A percentile compares a stretch with the other conserved stretches of the same genome.
Evolutionary conservation across 148 eudicot genomes (phyloP).

Genomic region (Rhododendron molle): DNA sequence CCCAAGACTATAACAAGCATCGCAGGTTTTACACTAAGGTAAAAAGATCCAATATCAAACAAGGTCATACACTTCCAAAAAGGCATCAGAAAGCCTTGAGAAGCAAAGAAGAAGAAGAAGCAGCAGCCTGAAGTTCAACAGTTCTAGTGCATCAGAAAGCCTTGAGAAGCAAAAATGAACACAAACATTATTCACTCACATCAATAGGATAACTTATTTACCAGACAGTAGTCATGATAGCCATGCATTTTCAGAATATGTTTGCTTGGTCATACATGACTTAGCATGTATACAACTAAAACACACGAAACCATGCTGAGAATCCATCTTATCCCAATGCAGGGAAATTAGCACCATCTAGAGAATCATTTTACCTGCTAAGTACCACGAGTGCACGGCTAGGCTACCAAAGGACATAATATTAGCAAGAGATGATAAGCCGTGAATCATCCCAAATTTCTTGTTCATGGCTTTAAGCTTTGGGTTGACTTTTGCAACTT

Average conservation of each 20-base stretch:
- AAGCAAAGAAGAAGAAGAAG: neutral
- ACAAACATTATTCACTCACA: neutral
- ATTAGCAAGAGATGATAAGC: conserved; percentile 79
- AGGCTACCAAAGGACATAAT: conserved; percentile 84
- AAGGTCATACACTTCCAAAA: neutral
- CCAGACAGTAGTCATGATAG: neutral
- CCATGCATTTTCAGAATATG: neutral
- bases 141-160: neutral
- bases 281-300: neutral
- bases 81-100: neutral
- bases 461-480: conserved; percentile 90
- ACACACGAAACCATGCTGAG: neutral
- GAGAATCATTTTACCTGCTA: conserved; percentile 72
- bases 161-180: neutral
- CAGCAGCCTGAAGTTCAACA: neutral
- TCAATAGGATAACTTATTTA: neutral
- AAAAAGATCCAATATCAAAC: neutral
- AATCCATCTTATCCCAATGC: neutral
- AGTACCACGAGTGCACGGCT: conserved; percentile 92
- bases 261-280: neutral
- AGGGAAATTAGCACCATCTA: conserved; percentile 20
- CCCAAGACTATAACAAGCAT: neutral
- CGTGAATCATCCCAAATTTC: conserved; percentile 96
- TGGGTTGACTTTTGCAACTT: conserved; percentile 77
- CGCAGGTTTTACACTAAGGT: neutral